Evolutionary conservation across 2,329 filamentous ascomycete species (phyloP).

Genomic region (Curvularia verruculosa): DNA sequence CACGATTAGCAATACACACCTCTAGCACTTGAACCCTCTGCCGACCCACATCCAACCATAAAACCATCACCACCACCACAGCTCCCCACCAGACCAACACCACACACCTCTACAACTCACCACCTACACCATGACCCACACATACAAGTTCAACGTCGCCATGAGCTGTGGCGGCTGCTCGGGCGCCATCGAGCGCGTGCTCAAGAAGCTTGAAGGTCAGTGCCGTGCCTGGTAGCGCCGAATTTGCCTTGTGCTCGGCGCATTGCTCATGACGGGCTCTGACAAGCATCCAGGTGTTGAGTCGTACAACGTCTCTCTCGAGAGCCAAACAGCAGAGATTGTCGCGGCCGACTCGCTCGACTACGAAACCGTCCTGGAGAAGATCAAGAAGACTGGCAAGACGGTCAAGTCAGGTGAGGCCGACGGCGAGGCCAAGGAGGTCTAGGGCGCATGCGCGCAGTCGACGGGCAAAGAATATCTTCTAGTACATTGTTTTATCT

Average conservation of each 20-base stretch:
- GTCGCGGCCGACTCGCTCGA: slow-evolving; percentile 70
- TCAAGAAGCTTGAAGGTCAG: slow-evolving; percentile 89
- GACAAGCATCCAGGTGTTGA: slow-evolving; percentile 71
- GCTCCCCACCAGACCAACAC: slow-evolving; percentile 5
- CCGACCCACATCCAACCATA: slow-evolving; percentile 12
- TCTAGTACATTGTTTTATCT: slow-evolving; percentile 24
- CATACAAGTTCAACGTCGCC: slow-evolving; percentile 91
- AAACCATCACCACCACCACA: slow-evolving; percentile 3
- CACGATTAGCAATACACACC: slow-evolving; percentile 4
- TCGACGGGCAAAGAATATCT: neutral
- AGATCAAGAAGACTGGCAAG: slow-evolving; percentile 96
- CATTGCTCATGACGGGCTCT: slow-evolving; percentile 10
- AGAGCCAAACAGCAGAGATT: slow-evolving; percentile 81
- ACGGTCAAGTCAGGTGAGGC: slow-evolving; percentile 78
- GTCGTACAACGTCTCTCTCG: slow-evolving; percentile 84
- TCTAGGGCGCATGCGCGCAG: slow-evolving; percentile 23
- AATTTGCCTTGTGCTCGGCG: too few species aligned
- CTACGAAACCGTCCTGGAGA: slow-evolving; percentile 82
- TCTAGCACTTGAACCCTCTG: slow-evolving; percentile 3
- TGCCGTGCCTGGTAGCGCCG: slow-evolving; percentile 18
- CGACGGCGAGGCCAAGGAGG: slow-evolving; percentile 60
- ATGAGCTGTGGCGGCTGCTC: slow-evolving; percentile 98
- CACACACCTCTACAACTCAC: slow-evolving; percentile 9
- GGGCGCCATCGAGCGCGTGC: slow-evolving; percentile 86
- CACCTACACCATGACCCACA: slow-evolving; percentile 69